Base-by-base conservation (phyloP, 164 flowering plant genomes). In the Dillenia turbinata region DNA sequence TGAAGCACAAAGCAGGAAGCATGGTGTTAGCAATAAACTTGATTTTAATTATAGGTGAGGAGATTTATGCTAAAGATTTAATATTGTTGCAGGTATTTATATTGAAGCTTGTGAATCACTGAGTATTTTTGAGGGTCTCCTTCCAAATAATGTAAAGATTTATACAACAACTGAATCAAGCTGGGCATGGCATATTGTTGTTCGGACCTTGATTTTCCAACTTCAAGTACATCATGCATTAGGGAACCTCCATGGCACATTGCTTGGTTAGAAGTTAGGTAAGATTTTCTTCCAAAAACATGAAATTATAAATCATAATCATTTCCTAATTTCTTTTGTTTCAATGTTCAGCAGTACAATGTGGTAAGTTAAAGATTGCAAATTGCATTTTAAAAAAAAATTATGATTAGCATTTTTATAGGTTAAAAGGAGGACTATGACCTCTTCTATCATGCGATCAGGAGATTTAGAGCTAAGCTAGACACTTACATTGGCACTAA, bases 181-280 rank as follows among this genome's bases (percentile, higher is more conserved):
- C 52, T 89, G 73, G 71, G 97, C 78, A 33, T 67, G 71, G 97
- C 78, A 33, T 67, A 78, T 43, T 91, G 88, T 54, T 87, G 90
- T 63, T 90, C 89, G 77, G 15, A 80, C 72, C 53, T 53, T 62
- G 26, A 84, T 81, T 5, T 14, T 72, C 59, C 75, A 79, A 9
- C 83, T 84, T 15, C 57, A 75, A 80, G 58, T 84, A 69, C 56
- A 69, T 65, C 1, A 83, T 33, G 40, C 83, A 26, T 86, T 90
- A 62, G 97, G 90, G 44, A 95, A 90, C 66, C 61, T 78, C 64
- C 88, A 82, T 54, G 86, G 95, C 56, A 70, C 56, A 70, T 86
- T 65, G 78, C 95, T 3, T 90, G 95, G 95, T 72, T 90, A 80
- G 95, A 90, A 61, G 92, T 88, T 73, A 78, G 95, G 95, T 82